phyloP scores from a whole-genome alignment of 2,329 filamentous ascomycete genomes.

The Paraphoma sp. region DNA sequence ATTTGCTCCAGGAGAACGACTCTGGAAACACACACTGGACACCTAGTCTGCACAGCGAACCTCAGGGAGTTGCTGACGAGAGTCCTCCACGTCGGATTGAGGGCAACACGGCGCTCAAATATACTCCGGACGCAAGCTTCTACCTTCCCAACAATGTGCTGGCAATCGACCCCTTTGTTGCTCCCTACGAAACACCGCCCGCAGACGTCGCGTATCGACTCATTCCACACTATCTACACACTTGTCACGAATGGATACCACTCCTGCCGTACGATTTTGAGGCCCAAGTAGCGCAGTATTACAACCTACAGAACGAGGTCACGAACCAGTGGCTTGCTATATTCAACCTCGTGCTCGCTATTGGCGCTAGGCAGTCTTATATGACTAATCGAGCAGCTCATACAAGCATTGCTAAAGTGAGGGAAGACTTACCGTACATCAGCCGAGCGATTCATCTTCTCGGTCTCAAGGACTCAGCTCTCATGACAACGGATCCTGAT shows the following conservation, averaged over 20 bases:
- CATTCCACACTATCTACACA: background rate
- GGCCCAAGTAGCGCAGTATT: background rate
- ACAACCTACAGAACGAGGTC: background rate
- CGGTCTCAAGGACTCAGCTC: background rate
- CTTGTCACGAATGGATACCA: conserved; percentile 5
- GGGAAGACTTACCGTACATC: background rate
- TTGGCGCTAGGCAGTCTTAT: conserved; percentile 3
- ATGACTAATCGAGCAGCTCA: background rate
- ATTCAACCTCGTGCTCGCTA: conserved; percentile 8
- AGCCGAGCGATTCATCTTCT: conserved; percentile 1
- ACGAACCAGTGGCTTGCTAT: conserved; percentile 3
- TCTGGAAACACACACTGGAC: background rate
- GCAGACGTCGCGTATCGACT: background rate
- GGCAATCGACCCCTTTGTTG: background rate
- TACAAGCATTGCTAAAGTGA: background rate
- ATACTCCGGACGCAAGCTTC: background rate
- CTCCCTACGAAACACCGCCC: background rate
- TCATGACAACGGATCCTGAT: background rate
- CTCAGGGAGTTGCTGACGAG: background rate
- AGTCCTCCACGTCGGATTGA: background rate
- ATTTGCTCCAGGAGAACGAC: background rate
- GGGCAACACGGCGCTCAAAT: background rate
- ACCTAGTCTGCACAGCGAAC: background rate
- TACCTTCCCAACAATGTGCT: background rate
- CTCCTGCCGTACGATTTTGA: conserved; percentile 3